Evolutionary conservation across 805 yeast species (phyloP).

Genomic region (Myxozyma nipponensis): DNA sequence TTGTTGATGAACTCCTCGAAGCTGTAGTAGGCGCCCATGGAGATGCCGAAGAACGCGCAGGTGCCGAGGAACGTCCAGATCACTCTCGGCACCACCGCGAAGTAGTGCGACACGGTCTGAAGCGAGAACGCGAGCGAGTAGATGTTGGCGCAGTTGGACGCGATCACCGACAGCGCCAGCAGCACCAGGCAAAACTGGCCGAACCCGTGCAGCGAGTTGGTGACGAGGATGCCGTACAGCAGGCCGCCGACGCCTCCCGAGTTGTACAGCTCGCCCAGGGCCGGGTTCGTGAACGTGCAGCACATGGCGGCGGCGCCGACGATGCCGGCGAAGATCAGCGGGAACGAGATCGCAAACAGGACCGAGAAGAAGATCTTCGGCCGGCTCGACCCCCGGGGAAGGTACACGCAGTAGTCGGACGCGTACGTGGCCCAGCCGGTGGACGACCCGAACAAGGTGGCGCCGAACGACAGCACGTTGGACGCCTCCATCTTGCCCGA

Average conservation of each 20-base stretch:
- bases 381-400: conserved; percentile 60
- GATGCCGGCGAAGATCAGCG: conserved; percentile 67
- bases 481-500: conserved; percentile 72
- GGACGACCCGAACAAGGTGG: conserved; percentile 80
- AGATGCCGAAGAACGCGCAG: conserved; percentile 72
- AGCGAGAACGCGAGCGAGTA: conserved; percentile 85
- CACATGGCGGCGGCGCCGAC: conserved; percentile 84
- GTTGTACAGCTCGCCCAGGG: conserved; percentile 51
- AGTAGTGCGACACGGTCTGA: conserved; percentile 76
- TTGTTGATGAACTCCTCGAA: conserved; percentile 70
- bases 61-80: conserved; percentile 77
- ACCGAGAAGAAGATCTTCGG: conserved; percentile 61
- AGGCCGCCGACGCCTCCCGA: conserved; percentile 72
- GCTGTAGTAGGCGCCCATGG: conserved; percentile 81
- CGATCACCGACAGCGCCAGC: conserved; percentile 78
- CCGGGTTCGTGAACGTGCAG: conserved; percentile 49
- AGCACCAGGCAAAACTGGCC: conserved; percentile 87
- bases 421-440: conserved; percentile 95
- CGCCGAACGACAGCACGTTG: conserved; percentile 72
- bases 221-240: conserved; percentile 70
- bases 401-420: conserved; percentile 87
- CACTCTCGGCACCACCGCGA: conserved; percentile 73
- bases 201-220: conserved; percentile 77
- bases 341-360: conserved; percentile 58
- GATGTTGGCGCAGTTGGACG: conserved; percentile 92